Base-by-base conservation (phyloP, 2,329 filamentous ascomycete species). In the Penicillium sp. region DNA sequence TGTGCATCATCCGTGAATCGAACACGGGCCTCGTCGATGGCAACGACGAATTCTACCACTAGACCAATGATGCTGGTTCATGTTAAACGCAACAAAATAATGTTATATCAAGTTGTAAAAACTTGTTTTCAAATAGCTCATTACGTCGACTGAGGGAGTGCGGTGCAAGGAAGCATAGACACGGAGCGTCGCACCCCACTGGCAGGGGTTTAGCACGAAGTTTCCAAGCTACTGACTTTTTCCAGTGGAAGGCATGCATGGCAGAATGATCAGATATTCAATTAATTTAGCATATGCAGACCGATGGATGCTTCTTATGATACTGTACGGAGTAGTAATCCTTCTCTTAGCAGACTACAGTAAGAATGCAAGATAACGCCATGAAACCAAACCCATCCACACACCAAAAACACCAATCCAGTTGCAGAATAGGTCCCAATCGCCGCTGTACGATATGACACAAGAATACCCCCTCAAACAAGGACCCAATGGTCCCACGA, bases 11-110 rank as follows among this genome's bases (percentile, higher is more conserved):
- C 75, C 75, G 75, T 75, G 75, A 77, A 77, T 77, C 75, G 75
- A 77, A 77, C 75, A 75, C 75, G 75, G 75, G 75, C 75, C 75
- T 77, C 75, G 70, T 77, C 75, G 75, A 77, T 77, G 74, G 74
- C 74, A 76, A 76, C 74, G 74, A 76, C 69, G 73, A 76, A 76
- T 76, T 76, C 74, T 76, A 77, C 74, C 74, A 77, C 74, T 77
- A 77, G 74, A 77, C 74, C 74, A 77, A 75, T 74, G 73, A 75
- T 77, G 74, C 74, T 71, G 52, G 50, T 69, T 61, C 13, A 24
- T 49, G 16, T 41, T 4, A 13, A 7, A 7, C 3, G 2, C 3
- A 0, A 1, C 2, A 3, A 49, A 6, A 2, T 13, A 22, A n/a
- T 44, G 39, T 4, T 19, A 2, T 40, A 40, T 40, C 6, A 44